These are phyloP conservation scores for Periconia sp. DNA, from an alignment of 2,329 filamentous ascomycete genomes.

Conservation along the genomic window DNA sequence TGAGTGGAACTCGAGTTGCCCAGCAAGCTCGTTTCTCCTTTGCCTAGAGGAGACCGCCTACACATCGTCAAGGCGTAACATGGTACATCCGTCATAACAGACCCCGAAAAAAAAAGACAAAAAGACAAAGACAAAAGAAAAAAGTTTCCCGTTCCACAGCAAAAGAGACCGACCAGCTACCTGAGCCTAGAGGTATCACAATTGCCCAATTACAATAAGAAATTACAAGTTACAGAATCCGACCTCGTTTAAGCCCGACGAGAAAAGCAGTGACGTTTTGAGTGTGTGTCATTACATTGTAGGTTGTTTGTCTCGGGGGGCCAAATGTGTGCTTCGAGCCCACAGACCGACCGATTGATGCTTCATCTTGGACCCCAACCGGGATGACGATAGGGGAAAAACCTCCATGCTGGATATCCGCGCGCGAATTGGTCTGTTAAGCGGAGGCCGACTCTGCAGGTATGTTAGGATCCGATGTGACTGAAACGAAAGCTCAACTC, in stretches of 20 bases:
- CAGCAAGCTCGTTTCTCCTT: slow-evolving; percentile 16
- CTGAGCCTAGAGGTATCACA: slow-evolving; percentile 13
- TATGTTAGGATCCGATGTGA: slow-evolving; percentile 20
- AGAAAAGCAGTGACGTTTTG: background rate
- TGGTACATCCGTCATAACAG: slow-evolving; percentile 2
- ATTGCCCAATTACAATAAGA: slow-evolving; percentile 1
- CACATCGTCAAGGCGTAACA: slow-evolving; percentile 14
- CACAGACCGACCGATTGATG: background rate
- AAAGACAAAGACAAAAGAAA: no score
- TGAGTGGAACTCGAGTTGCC: slow-evolving; percentile 10
- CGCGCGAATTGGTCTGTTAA: slow-evolving; percentile 46
- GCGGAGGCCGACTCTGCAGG: slow-evolving; percentile 39
- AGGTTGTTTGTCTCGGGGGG: background rate
- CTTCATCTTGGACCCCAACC: slow-evolving; percentile 17
- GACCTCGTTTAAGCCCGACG: background rate
- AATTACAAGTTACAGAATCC: background rate
- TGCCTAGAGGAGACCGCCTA: slow-evolving; percentile 15
- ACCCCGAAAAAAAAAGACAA: slow-evolving; percentile 1
- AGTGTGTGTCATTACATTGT: background rate
- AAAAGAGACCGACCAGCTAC: slow-evolving; percentile 7
- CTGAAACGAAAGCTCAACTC: slow-evolving; percentile 22
- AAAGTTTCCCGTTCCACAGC: no score
- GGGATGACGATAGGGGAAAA: slow-evolving; percentile 21
- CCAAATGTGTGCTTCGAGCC: background rate
- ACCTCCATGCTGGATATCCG: slow-evolving; percentile 34